Percentiles rank a stretch among this genome's conserved stretches.
Conservation (phyloP, 1,139 yeast genomes). For the Pichiaceae sp. region DNA sequence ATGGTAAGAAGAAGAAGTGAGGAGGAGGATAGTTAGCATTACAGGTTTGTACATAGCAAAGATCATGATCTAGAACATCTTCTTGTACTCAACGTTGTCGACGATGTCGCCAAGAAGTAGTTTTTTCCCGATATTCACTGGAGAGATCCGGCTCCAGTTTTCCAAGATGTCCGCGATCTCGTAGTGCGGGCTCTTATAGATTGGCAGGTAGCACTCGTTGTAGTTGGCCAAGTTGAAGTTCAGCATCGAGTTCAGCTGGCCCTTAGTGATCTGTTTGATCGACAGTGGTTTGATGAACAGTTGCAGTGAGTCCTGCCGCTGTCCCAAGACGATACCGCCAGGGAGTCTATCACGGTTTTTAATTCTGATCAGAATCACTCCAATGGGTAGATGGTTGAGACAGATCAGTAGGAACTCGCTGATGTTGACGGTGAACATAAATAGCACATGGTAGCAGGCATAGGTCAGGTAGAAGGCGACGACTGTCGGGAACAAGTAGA, state of each 20-base stretch:
- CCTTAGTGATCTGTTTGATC: conserved; percentile 14
- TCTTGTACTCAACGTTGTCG: conserved; percentile 20
- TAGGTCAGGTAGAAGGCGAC: conserved; percentile 77
- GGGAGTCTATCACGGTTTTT: conserved; percentile 84
- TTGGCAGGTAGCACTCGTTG: conserved; percentile 8
- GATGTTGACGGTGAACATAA: conserved; percentile 41
- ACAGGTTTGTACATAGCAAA: background rate
- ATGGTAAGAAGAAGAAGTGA: conserved; percentile 30
- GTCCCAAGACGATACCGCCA: conserved; percentile 60
- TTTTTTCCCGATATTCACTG: conserved; percentile 11
- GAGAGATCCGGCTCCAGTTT: conserved; percentile 18
- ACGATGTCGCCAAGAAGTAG: conserved; percentile 21
- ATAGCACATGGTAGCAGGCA: conserved; percentile 47
- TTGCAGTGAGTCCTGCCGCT: conserved; percentile 5
- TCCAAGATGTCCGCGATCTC: conserved; percentile 11
- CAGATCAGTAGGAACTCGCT: conserved; percentile 58
- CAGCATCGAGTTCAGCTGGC: conserved; percentile 21
- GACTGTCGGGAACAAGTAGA: conserved; percentile 80
- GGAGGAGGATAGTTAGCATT: background rate
- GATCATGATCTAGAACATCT: conserved; percentile 15
- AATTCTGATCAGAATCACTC: conserved; percentile 66
- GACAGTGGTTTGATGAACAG: conserved; percentile 17
- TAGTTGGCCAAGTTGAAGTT: conserved; percentile 20
- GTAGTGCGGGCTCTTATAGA: conserved; percentile 1
- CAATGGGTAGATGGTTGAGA: conserved; percentile 79